Percentiles rank a stretch among this genome's conserved stretches.
phyloP scores from a whole-genome alignment of 345 rosid species.

The Cardamine chenopodiifolia region DNA sequence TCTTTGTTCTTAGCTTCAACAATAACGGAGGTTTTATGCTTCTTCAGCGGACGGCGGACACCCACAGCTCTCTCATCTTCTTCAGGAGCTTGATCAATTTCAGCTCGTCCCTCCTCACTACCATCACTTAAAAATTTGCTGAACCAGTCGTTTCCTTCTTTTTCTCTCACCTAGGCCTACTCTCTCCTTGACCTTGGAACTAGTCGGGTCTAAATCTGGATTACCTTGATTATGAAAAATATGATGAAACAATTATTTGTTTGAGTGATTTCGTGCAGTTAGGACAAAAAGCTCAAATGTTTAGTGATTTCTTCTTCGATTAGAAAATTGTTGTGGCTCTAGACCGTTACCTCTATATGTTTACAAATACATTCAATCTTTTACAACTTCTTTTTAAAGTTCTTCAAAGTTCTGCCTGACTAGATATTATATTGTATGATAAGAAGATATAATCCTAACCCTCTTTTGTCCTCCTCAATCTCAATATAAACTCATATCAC shows the following conservation, averaged over 20 bases:
- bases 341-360: background rate
- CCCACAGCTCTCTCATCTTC: slow-evolving; percentile 46
- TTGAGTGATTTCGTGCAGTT: background rate
- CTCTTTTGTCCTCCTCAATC: background rate
- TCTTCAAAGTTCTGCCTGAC: background rate
- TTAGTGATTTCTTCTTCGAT: no score
- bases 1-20: slow-evolving; percentile 54
- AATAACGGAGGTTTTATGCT: slow-evolving; percentile 28
- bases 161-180: no score
- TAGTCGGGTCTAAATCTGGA: no score
- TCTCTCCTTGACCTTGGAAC: no score
- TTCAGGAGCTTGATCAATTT: slow-evolving; percentile 35
- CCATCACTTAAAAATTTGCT: slow-evolving; percentile 15
- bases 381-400: background rate
- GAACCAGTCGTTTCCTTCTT: no score
- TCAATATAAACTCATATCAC: slow-evolving; percentile 37
- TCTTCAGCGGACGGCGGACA: slow-evolving; percentile 29
- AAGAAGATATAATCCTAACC: slow-evolving; percentile 3
- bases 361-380: background rate
- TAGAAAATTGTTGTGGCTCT: no score
- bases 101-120: slow-evolving; percentile 16
- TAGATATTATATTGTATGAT: background rate
- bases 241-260: background rate
- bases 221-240: no score
- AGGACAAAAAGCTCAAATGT: background rate